These are phyloP conservation scores for Ophiostoma australiae DNA, from an alignment of 2,329 filamentous ascomycete species.

Conservation along the genomic window DNA sequence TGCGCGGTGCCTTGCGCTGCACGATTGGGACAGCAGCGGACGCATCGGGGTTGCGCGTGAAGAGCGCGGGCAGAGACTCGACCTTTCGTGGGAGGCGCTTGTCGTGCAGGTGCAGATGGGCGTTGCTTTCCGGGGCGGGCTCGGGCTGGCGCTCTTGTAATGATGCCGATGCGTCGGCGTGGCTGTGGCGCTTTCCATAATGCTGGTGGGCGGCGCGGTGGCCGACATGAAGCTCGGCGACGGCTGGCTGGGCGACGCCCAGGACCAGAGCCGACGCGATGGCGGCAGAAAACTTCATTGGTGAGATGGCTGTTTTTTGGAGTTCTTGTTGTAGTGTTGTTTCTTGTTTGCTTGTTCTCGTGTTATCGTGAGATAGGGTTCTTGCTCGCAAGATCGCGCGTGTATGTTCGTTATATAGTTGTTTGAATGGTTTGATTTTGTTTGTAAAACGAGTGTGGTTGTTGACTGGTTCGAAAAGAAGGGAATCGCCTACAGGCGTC, in stretches of 20 bases:
- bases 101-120: constrained; percentile 26
- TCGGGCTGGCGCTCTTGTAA: constrained; percentile 23
- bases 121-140: constrained; percentile 16
- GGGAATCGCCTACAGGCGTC: constrained; percentile 9
- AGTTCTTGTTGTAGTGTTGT: not conserved
- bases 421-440: not conserved
- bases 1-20: constrained; percentile 23
- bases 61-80: constrained; percentile 19
- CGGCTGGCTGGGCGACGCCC: constrained; percentile 40
- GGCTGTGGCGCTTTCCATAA: constrained; percentile 31
- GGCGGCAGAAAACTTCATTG: constrained; percentile 52
- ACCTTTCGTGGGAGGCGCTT: constrained; percentile 21
- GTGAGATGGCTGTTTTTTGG: not conserved
- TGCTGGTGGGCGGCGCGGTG: constrained; percentile 30
- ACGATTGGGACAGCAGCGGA: not conserved
- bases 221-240: constrained; percentile 35
- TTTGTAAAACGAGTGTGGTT: not conserved
- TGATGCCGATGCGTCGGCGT: constrained; percentile 24
- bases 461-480: constrained; percentile 2
- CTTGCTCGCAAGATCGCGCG: constrained; percentile 12
- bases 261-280: constrained; percentile 48
- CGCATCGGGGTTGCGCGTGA: not conserved
- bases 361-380: constrained; percentile 7
- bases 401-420: constrained; percentile 6
- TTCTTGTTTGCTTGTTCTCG: not conserved